These are phyloP conservation scores for Phyllosticta citriasiana DNA, from an alignment of 2,329 filamentous ascomycete species.

Conservation along the genomic window DNA sequence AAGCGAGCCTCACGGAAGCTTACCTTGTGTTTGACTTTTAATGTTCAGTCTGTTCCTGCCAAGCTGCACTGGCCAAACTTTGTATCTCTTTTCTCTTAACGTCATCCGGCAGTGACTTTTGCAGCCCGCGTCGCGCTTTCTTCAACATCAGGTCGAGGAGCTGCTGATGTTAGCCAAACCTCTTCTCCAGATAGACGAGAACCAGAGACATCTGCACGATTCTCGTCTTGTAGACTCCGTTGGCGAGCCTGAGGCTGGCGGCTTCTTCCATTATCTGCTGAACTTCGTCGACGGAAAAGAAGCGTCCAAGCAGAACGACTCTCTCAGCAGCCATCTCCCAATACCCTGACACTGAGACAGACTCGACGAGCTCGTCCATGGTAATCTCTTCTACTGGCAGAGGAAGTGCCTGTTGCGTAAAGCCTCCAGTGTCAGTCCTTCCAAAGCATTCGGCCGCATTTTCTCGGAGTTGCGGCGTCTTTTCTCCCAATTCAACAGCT, in stretches of 20 bases:
- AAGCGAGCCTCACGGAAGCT: neutral
- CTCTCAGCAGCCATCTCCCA: neutral
- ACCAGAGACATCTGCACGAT: neutral
- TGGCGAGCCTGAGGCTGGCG: neutral
- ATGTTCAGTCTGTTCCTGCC: neutral
- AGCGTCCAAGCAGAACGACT: neutral
- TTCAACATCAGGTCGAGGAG: neutral
- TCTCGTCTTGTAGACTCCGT: neutral
- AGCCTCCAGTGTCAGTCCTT: too few relatives aligned
- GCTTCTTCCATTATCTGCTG: neutral
- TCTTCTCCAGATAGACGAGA: neutral
- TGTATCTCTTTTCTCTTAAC: neutral
- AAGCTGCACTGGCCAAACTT: neutral
- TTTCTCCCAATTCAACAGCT: too few relatives aligned
- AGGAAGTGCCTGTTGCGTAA: neutral
- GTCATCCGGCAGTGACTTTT: neutral
- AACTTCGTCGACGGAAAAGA: neutral
- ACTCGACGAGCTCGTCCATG: neutral
- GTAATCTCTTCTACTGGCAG: neutral
- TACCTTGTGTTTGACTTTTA: neutral
- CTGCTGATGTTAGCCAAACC: neutral
- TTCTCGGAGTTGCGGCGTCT: too few relatives aligned
- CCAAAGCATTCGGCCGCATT: too few relatives aligned
- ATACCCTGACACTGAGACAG: neutral
- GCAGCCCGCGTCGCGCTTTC: neutral